phyloP scores from a whole-genome alignment of 208 protist genomes.

The Angomonas deanei region DNA sequence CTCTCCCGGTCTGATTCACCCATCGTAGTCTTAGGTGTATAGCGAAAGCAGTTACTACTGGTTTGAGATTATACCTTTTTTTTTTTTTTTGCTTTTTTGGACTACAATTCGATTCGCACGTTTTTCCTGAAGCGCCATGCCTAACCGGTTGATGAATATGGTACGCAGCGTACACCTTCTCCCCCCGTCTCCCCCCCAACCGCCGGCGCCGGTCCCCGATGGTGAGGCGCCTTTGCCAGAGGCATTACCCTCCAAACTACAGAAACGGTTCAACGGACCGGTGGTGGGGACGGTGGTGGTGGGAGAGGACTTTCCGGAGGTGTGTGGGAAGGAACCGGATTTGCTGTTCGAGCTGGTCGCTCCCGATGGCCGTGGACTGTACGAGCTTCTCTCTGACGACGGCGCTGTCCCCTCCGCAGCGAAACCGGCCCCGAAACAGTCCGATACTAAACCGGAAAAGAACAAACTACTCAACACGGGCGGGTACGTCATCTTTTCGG shows the following conservation, averaged over 20 bases:
- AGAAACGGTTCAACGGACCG: background rate
- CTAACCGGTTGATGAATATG: no score
- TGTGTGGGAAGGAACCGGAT: background rate
- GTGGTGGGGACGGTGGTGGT: slow-evolving; percentile 13
- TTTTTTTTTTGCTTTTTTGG: background rate
- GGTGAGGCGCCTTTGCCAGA: background rate
- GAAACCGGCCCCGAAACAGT: background rate
- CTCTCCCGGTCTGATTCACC: no score
- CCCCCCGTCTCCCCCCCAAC: background rate
- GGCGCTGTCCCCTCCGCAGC: background rate
- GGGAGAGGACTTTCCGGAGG: background rate
- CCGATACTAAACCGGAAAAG: background rate
- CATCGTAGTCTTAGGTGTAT: no score
- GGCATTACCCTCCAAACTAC: slow-evolving; percentile 4
- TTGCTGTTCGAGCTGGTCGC: slow-evolving; percentile 10
- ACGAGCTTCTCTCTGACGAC: background rate
- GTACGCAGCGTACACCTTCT: background rate
- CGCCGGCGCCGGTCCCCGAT: background rate
- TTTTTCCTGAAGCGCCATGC: background rate
- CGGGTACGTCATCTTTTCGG: slow-evolving; percentile 16
- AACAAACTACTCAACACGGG: slow-evolving; percentile 6
- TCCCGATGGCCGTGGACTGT: slow-evolving; percentile 5
- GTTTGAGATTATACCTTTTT: slow-evolving; percentile 3
- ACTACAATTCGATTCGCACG: background rate
- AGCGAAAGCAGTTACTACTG: no score